These are phyloP conservation scores for Posidonia australis DNA, from an alignment of 106 monocot species.

Conservation along the genomic window DNA sequence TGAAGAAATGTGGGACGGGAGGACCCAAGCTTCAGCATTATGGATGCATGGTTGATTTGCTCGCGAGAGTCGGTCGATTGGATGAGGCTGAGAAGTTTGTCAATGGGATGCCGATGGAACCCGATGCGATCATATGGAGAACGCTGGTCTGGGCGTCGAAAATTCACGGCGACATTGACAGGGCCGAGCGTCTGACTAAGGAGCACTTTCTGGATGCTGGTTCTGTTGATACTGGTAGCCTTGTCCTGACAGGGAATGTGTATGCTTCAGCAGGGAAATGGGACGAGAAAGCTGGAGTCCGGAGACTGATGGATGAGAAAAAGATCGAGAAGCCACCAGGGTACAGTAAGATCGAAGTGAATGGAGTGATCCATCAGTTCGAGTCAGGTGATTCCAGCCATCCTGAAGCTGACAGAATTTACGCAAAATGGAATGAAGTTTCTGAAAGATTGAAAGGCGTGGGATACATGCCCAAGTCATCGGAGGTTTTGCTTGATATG, in stretches of 20 bases:
- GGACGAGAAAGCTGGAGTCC: constrained; percentile 19
- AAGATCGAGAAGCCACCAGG: constrained; percentile 22
- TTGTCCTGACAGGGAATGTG: constrained; percentile 21
- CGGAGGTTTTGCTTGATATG: constrained; percentile 38
- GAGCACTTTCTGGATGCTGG: constrained; percentile 12
- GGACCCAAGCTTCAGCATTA: constrained; percentile 42
- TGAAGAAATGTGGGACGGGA: constrained; percentile 19
- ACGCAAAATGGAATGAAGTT: constrained; percentile 29
- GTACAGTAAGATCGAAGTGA: constrained; percentile 39
- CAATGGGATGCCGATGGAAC: constrained; percentile 26
- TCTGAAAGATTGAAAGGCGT: constrained; percentile 20
- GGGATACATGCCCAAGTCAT: constrained; percentile 17
- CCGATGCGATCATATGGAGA: constrained; percentile 37
- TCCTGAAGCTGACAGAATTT: constrained; percentile 25
- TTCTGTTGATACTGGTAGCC: constrained; percentile 13
- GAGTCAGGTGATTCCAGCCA: constrained; percentile 29
- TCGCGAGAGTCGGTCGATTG: constrained; percentile 29
- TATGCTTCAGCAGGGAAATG: constrained; percentile 20
- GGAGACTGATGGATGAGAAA: constrained; percentile 16
- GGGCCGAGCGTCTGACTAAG: constrained; percentile 21
- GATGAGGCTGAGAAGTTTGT: constrained; percentile 34
- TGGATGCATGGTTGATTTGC: constrained; percentile 52
- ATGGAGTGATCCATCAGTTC: constrained; percentile 41
- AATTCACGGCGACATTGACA: constrained; percentile 23
- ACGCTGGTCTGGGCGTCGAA: constrained; percentile 37